Percentiles rank a stretch among this genome's conserved stretches.
Conservation (phyloP, 2,329 filamentous ascomycete species). For the Phyllosticta citriasiana region DNA sequence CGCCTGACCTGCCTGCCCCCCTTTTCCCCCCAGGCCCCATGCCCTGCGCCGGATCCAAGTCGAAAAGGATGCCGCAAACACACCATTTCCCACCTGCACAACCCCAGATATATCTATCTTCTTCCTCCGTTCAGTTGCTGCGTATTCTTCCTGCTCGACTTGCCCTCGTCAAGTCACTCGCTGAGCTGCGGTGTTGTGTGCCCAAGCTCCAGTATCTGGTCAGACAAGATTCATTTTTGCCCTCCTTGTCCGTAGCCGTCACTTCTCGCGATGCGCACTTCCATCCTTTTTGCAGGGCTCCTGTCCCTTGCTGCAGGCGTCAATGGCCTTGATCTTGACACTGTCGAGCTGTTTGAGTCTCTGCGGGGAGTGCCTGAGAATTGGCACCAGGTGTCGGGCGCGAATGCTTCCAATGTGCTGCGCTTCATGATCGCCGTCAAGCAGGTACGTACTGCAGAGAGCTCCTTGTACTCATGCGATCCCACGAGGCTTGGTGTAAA, state of each 20-base stretch:
- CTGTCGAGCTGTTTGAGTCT: slow-evolving; percentile 21
- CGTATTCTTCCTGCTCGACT: neutral
- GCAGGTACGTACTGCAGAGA: slow-evolving; percentile 19
- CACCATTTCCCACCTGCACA: neutral
- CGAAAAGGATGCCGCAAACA: neutral
- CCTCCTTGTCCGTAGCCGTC: neutral
- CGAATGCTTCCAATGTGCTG: slow-evolving; percentile 22
- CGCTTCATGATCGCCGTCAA: slow-evolving; percentile 30
- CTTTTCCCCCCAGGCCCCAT: neutral
- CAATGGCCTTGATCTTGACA: slow-evolving; percentile 18
- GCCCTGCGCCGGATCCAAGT: neutral
- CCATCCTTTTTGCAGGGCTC: slow-evolving; percentile 21
- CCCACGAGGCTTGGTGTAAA: neutral
- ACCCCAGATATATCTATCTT: neutral
- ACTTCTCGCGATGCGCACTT: slow-evolving; percentile 19
- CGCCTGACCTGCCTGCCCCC: neutral
- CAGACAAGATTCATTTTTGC: neutral
- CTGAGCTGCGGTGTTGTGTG: neutral
- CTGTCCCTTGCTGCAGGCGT: slow-evolving; percentile 21
- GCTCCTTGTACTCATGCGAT: neutral
- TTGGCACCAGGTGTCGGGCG: slow-evolving; percentile 26
- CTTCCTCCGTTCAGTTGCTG: neutral
- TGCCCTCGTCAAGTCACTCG: neutral
- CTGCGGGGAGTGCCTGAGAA: slow-evolving; percentile 24
- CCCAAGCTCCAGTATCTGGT: neutral